Base-by-base conservation (phyloP, 2,329 filamentous ascomycete species). In the Ophiostoma fasciatum region DNA sequence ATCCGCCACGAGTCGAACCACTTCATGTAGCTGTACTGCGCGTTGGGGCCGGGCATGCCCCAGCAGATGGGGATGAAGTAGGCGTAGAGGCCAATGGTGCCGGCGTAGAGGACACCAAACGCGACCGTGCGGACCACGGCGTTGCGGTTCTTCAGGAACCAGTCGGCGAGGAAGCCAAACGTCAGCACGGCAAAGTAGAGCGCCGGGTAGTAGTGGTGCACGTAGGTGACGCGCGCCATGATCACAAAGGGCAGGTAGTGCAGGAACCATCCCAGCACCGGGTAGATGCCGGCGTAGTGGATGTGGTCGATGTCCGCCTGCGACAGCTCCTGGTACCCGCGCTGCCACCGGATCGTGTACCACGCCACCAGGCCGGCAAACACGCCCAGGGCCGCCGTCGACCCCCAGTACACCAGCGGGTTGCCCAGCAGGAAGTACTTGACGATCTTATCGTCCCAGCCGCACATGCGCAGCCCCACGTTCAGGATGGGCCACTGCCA, bases 381-480 rank as follows among this genome's bases (percentile, higher is more conserved):
- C 37, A 82, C 53, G 37, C 69, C 79, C 7, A 98, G 70, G 35
- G 79, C 78, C 25, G 74, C 74, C 6, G 88, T 96, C 35, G 82
- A 85, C 44, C 78, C 83, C 90, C 87, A 96, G 68, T 98, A 98
- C 39, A 96, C 79, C 36, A 92, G 63, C 6, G 92, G 90, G 61
- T 98, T 98, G 43, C 90, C 90, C 31, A 98, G 81, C 19, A 98
- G 76, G 71, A 94, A 98, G 64, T 98, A 98, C 60, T 98, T 98
- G 63, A 94, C 76, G 46, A 84, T 85, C 49, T 77, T 74, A 53
- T 98, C 87, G 49, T 92, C 87, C 92, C 90, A 98, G 47, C 87
- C 82, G 60, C 90, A 98, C 90, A 98, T 98, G 43, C 92, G 82
- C 37, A 98, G 75, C 54, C 90, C 90, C 39, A 96, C 90, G 50